phyloP scores from a whole-genome alignment of 2,329 filamentous ascomycete genomes.

The Teratosphaeria pseudoeucalypti region DNA sequence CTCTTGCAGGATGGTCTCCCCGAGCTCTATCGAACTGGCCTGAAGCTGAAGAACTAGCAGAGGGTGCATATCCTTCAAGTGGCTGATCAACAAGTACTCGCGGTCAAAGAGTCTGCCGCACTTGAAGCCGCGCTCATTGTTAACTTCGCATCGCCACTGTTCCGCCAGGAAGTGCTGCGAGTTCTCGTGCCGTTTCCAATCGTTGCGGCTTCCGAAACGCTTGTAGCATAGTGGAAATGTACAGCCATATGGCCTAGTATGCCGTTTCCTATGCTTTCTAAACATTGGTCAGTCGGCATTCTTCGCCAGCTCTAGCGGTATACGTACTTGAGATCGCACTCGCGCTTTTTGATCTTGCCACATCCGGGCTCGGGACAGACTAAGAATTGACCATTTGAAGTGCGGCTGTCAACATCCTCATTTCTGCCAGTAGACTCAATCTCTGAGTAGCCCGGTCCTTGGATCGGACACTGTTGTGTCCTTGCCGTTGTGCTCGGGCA shows the following conservation, averaged over 20 bases:
- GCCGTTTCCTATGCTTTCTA: constrained; percentile 77
- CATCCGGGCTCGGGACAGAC: constrained; percentile 5
- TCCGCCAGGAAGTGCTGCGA: constrained; percentile 64
- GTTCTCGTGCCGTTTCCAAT: constrained; percentile 87
- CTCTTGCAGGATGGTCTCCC: background rate
- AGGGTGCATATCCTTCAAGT: background rate
- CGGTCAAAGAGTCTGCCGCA: constrained; percentile 53
- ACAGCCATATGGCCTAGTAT: constrained; percentile 72
- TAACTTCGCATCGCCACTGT: constrained; percentile 58
- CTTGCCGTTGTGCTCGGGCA: background rate
- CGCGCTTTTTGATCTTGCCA: constrained; percentile 16
- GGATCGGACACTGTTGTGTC: background rate
- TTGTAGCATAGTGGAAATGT: constrained; percentile 61
- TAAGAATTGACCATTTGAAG: background rate
- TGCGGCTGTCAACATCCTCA: background rate
- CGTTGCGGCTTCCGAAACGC: constrained; percentile 80
- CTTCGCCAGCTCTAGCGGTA: background rate
- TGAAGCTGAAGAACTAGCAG: background rate
- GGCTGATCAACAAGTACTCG: constrained; percentile 37
- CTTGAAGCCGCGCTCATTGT: constrained; percentile 14
- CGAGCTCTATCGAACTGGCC: background rate
- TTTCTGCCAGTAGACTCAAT: background rate
- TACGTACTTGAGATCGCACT: constrained; percentile 32
- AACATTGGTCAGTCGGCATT: constrained; percentile 1
- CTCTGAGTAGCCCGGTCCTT: background rate